Evolutionary conservation across 1,139 yeast genomes (phyloP), one percentile per base, ranked within the genome.

Genomic region (Suhomyces anneliseae): DNA sequence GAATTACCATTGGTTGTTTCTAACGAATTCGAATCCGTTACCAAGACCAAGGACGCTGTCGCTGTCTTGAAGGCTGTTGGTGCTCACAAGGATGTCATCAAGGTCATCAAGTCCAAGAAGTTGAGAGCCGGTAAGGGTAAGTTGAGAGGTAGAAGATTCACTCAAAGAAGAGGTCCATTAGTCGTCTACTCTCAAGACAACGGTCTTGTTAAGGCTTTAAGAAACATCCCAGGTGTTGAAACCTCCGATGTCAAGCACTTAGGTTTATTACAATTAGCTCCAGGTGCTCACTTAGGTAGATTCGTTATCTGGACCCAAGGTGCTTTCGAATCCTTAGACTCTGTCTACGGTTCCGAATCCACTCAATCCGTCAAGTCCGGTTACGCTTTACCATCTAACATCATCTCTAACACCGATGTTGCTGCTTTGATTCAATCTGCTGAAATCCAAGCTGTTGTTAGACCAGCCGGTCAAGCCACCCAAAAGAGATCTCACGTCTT

Each of bases 201-300:
- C 74, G 98, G 99, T 82, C 69, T 93, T 53, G 96, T 88, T 72
- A 90, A 90, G 85, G 99, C 99, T 60, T 90, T 93, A 86, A 92
- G 98, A 87, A 95, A 93, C 89, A 81, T 93, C 64, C 99, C 99
- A 78, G 99, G 99, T 88, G 98, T 93, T 64, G 99, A 93, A 83
- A 87, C 97, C 69, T 85, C 93, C 68, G 82, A 87, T 74, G 99
- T 93, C 67, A 81, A 87, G 72, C 83, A 93, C 72, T 85, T 93
- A 72, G 95, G 95, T 81, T 83, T 95, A 71, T 88, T 95, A 76
- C 98, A 93, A 83, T 88, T 93, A 72, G 99, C 99, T 66, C 99
- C 99, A 78, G 99, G 99, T 87, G 96, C 98, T 72, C 99, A 93
- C 85, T 84, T 93, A 70, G 99, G 99, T 82, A 92, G 99, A 85